Evolutionary conservation across 1,284 basidiomycete species (phyloP), one percentile per base, ranked within the genome.

Genomic region (Irpex rosettiformis): DNA sequence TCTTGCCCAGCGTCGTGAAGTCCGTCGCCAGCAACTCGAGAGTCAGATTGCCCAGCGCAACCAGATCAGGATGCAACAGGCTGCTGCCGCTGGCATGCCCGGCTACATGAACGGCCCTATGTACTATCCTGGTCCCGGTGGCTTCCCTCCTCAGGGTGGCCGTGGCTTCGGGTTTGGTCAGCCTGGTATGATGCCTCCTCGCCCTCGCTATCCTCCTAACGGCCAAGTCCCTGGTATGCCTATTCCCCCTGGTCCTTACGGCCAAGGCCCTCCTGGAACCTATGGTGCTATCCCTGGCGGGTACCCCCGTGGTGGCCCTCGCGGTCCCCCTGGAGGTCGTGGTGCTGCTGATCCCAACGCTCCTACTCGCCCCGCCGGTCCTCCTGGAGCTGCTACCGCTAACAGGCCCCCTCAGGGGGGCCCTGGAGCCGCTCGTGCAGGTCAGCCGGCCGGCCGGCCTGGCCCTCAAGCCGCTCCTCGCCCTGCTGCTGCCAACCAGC

Each of bases 21-120:
- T 96, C 67, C 93, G 97, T 72, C 88, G 96, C 70, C 97, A 99
- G 77, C 96, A 99, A 75, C 86, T 99, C 69, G 97, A 99, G 82
- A 95, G 93, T 69, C 97, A 99, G 82, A 95, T 97, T 70, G 93
- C 93, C 64, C 94, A 97, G 77, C 93, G 95, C 74, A 93, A 93
- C 76, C 94, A 97, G 77, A 92, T 94, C 73, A 84, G 95, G 66
- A 90, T 95, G 83, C 94, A 96, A 74, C 95, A 97, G 81, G 91
- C 90, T 66, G 91, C 89, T 60, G 89, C 89, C 58, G 89, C 89
- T 64, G 93, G 93, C 61, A 81, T 93, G 61, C 88, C 91, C 63
- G 85, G 88, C 61, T 95, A 91, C 77, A 86, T 94, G 72, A 88
- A 88, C 62, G 86, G 85, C 40, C 90, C 92, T 42, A 87, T 94